Percentiles rank a stretch among this genome's conserved stretches.
phyloP scores from a whole-genome alignment of 208 protist genomes.

The Herpetomonas tarakana region DNA sequence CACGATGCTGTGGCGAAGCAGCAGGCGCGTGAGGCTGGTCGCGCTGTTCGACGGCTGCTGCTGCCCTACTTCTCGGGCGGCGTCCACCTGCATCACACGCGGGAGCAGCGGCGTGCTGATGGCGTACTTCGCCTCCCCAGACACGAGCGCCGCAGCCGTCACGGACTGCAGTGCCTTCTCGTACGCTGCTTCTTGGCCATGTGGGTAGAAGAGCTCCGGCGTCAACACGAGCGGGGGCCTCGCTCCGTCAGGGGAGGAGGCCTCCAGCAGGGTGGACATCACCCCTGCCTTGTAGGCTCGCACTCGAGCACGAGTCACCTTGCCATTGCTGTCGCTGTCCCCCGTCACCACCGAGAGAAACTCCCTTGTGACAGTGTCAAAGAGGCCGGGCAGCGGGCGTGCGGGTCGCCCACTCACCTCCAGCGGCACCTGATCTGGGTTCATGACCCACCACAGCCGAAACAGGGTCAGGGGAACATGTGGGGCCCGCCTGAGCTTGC shows the following conservation, averaged over 20 bases:
- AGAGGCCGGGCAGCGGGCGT: conserved; percentile 4
- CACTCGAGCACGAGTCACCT: too few relatives aligned
- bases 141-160: conserved; percentile 6
- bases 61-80: too few relatives aligned
- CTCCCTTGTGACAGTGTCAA: not conserved
- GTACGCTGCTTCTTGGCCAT: conserved; percentile 3
- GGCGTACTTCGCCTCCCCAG: conserved; percentile 25
- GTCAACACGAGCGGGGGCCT: conserved; percentile 6
- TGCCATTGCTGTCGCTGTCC: too few relatives aligned
- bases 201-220: not conserved
- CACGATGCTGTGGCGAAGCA: not conserved
- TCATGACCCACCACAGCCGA: conserved; percentile 69
- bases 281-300: not conserved
- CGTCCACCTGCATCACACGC: conserved; percentile 43
- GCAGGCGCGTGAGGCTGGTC: not conserved
- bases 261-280: not conserved
- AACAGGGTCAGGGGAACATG: conserved; percentile 48
- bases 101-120: conserved; percentile 39
- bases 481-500: not conserved
- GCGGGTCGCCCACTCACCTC: conserved; percentile 17
- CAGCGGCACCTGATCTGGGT: conserved; percentile 56
- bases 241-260: not conserved
- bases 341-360: too few relatives aligned
- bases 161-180: conserved; percentile 17
- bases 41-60: too few relatives aligned